Evolutionary conservation across 2,329 filamentous ascomycete species (phyloP).

Genomic region (Fusarium protoensiforme): DNA sequence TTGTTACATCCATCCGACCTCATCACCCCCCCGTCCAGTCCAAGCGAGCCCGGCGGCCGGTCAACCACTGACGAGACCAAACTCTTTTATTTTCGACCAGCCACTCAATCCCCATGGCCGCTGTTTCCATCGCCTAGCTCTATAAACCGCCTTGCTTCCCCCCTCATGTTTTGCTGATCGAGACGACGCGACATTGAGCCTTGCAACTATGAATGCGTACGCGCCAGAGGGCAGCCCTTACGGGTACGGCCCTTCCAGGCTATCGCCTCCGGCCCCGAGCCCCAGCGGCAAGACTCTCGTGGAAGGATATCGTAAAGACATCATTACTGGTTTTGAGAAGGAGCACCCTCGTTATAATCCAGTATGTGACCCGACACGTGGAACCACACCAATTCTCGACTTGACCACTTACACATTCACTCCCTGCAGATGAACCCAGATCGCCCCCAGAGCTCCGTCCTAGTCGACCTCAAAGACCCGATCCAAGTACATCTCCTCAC

Average conservation of each 20-base stretch:
- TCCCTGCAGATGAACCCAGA: constrained; percentile 59
- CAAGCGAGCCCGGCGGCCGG: constrained; percentile 11
- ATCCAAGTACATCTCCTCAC: constrained; percentile 92
- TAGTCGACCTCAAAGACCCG: constrained; percentile 73
- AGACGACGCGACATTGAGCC: constrained; percentile 27
- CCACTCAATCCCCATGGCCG: constrained; percentile 33
- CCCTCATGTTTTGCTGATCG: constrained; percentile 39
- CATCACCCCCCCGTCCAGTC: background rate
- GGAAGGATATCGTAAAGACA: constrained; percentile 69
- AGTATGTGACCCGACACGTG: constrained; percentile 54
- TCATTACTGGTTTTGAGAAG: constrained; percentile 63
- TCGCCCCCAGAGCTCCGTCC: constrained; percentile 64
- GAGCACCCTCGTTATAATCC: constrained; percentile 68
- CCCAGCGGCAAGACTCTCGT: constrained; percentile 63
- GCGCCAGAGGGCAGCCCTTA: constrained; percentile 48
- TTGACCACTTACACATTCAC: constrained; percentile 21
- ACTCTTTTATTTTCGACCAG: constrained; percentile 19
- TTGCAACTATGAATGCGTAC: constrained; percentile 54
- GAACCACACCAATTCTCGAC: background rate
- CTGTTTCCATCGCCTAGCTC: constrained; percentile 21
- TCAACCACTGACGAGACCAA: constrained; percentile 18
- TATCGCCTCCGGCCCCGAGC: constrained; percentile 48
- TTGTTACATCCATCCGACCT: constrained; percentile 28
- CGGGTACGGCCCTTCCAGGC: constrained; percentile 48
- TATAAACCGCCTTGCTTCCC: background rate